A percentile compares a stretch with the other conserved stretches of the same genome.
Evolutionary conservation across 495 filamentous ascomycete genomes (phyloP).

Genomic region (Neurospora sublineolata): DNA sequence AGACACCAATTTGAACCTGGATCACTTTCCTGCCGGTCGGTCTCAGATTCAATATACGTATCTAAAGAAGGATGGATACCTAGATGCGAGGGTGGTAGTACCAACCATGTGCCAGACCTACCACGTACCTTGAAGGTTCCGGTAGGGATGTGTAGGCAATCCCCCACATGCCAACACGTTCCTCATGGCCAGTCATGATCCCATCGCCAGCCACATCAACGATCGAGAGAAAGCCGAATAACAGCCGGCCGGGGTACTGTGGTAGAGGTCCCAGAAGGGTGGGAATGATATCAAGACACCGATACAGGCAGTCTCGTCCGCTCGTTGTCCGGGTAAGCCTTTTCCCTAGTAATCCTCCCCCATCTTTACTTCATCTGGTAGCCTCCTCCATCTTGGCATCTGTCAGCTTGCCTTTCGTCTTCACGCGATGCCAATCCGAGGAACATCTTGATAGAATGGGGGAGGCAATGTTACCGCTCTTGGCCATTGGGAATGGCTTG

Average conservation of each 20-base stretch:
- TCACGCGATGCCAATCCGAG: not conserved
- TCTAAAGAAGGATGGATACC: not conserved
- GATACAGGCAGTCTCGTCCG: not conserved
- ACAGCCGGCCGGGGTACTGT: not conserved
- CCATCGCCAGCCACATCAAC: not conserved
- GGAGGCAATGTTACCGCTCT: not conserved
- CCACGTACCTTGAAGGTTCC: not conserved
- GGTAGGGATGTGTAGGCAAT: not conserved
- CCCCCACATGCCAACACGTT: not conserved
- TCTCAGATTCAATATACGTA: not conserved
- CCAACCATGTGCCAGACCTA: not conserved
- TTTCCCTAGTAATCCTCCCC: not conserved
- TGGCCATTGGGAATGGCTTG: not conserved
- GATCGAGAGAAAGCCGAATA: not conserved
- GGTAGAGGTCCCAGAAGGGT: not conserved
- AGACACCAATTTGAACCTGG: not conserved
- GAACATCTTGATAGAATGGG: not conserved
- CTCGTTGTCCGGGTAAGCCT: not conserved
- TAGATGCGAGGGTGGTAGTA: not conserved
- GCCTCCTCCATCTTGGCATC: not conserved
- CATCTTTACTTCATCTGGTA: not conserved
- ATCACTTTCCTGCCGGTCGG: not conserved
- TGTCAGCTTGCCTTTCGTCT: not conserved
- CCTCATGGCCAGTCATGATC: not conserved
- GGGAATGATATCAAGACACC: not conserved